A percentile compares a stretch with the other conserved stretches of the same genome.
These are phyloP conservation scores for Plasmodium coatneyi DNA, from an alignment of 169 alveolate genomes.

Conservation along the genomic window DNA sequence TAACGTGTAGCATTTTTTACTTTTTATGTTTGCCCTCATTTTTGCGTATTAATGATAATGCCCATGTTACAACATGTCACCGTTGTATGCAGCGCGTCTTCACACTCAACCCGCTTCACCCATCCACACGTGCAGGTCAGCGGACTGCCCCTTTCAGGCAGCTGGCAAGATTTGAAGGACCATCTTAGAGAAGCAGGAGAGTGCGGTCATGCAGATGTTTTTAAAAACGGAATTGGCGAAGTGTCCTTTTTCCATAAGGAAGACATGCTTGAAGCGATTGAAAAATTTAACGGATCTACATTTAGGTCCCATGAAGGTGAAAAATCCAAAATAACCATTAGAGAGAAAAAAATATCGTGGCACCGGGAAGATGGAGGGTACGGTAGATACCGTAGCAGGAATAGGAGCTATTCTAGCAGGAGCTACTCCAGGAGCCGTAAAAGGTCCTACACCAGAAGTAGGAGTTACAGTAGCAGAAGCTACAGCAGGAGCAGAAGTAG, in stretches of 20 bases:
- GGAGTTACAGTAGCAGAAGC: conserved; percentile 66
- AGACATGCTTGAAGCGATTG: conserved; percentile 91
- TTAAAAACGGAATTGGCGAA: conserved; percentile 91
- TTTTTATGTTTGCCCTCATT: neutral
- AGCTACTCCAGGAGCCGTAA: conserved; percentile 72
- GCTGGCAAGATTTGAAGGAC: conserved; percentile 93
- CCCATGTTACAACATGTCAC: neutral
- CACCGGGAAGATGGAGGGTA: conserved; percentile 69
- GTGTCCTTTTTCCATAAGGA: conserved; percentile 86
- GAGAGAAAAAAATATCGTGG: conserved; percentile 81
- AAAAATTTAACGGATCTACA: conserved; percentile 87
- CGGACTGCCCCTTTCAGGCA: conserved; percentile 86
- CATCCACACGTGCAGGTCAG: conserved; percentile 74
- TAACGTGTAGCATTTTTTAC: neutral
- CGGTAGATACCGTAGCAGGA: conserved; percentile 69
- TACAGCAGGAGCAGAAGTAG: conserved; percentile 48
- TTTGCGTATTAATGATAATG: neutral
- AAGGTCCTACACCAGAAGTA: conserved; percentile 70
- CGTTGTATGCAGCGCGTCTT: neutral
- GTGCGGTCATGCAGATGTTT: conserved; percentile 92
- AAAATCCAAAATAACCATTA: conserved; percentile 84
- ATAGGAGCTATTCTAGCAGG: conserved; percentile 70
- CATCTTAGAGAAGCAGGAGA: conserved; percentile 92
- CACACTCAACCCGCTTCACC: neutral
- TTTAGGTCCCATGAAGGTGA: conserved; percentile 90